Base-by-base conservation (phyloP, 2,329 filamentous ascomycete species). In the Botrytis porri region DNA sequence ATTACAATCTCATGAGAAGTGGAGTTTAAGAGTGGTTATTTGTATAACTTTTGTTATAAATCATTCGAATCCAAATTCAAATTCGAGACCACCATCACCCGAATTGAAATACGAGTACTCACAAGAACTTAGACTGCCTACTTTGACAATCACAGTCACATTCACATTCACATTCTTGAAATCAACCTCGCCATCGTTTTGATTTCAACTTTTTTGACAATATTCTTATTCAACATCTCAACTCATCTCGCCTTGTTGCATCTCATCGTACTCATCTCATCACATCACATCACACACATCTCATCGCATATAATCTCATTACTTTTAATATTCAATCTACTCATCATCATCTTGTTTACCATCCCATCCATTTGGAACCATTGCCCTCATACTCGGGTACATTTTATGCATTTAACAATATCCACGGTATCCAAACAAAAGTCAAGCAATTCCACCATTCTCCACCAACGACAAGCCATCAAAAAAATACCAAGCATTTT, bases 371-470 rank as follows among this genome's bases (percentile, higher is more conserved):
- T 41, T 41, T n/a, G 35, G 35, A 39, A 37, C 59, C 12, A 9
- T 59, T 7, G 20, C n/a, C 9, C 18, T 59, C 29, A 8, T n/a
- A n/a, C n/a, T n/a, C 22, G 18, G 29, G 14, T 25, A 62, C 25
- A 25, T 43, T 29, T n/a, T 25, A n/a, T n/a, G 8, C 32, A 39
- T n/a, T 61, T 3, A 54, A 54, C 7, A n/a, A 45, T 18, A 65
- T 51, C 45, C 64, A 66, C 64, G 22, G 12, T 39, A 66, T n/a
- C 64, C 45, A 66, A 54, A 66, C 64, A 66, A 37, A 63, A 29
- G 32, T 3, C 61, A 45, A 57, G n/a, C n/a, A 43, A 54, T 39
- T 54, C 64, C 64, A 67, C 9, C 32, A 37, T 51, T 37, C 45
- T 48, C 63, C 43, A 66, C 29, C 41, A 48, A 25, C 32, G n/a